Base-by-base conservation (phyloP, 1,284 basidiomycete species). In the Neonothopanus nambi region DNA sequence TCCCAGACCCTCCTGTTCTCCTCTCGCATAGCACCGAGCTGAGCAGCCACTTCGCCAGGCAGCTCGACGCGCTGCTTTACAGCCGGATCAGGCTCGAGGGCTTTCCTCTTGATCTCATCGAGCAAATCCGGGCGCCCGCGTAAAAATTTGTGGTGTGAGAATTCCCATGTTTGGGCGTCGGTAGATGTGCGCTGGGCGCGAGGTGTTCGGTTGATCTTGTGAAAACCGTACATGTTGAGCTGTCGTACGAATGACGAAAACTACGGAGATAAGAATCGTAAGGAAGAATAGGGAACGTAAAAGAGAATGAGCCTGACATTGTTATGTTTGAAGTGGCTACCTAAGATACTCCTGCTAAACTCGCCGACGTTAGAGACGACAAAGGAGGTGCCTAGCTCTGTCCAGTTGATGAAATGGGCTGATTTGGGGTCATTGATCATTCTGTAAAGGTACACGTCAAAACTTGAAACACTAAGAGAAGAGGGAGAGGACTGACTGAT, bases 221-320 rank as follows among this genome's bases (percentile, higher is more conserved):
- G 88, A 68, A 89, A 89, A 48, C 88, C 89, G 61, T 91, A 93
- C 91, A 94, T 94, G 72, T 94, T 94, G 50, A 94, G 79, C 66
- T 94, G 92, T 50, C 91, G 84, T 47, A 94, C 91, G 67, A 94
- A 94, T 63, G 87, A 90, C 23, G 89, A 91, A 69, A 93, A 94
- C 88, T 94, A 61, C 35, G 26, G 26, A 55, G 38, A 52, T 24
- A 42, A 17, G 53, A 44, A 48, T 17, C 39, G 55, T 35, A 51
- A 52, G 39, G 44, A 15, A 17, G 17, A 37, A 51, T 46, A 24
- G 50, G 42, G 38, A 11, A 28, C 11, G 33, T 17, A 54, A 30
- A 45, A 24, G 39, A 38, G 41, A 26, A 24, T 26, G 52, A 49
- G n/a, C 72, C 83, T 58, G 59, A 88, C 88, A 66, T 91, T 91